These are phyloP conservation scores for Miscanthus lutarioriparius DNA, from an alignment of 176 grass and related monocot species.

Conservation along the genomic window DNA sequence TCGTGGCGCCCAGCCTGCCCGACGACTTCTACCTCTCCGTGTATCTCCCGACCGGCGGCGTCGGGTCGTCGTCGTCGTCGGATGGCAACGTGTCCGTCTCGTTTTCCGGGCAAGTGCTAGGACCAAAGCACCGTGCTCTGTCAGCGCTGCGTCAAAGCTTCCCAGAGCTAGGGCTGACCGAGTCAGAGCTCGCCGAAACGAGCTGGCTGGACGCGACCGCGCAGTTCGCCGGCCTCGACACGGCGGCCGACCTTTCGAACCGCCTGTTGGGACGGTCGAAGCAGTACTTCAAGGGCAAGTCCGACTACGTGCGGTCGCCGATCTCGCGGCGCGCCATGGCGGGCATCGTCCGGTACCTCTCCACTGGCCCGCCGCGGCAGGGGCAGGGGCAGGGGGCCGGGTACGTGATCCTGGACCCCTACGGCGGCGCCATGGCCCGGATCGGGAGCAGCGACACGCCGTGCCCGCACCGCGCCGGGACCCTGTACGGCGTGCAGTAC, in stretches of 20 bases:
- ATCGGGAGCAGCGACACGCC: slow-evolving; percentile 3
- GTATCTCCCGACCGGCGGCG: background rate
- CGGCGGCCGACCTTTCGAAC: slow-evolving; percentile 25
- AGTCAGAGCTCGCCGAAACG: slow-evolving; percentile 31
- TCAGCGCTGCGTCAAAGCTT: slow-evolving; percentile 26
- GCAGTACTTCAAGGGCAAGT: slow-evolving; percentile 58
- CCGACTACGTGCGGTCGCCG: slow-evolving; percentile 54
- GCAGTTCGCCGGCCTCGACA: slow-evolving; percentile 25
- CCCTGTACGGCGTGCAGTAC: slow-evolving; percentile 67
- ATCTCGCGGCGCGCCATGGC: slow-evolving; percentile 14
- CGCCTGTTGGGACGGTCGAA: background rate
- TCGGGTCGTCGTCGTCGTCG: background rate
- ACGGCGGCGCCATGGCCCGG: slow-evolving; percentile 61
- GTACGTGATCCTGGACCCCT: slow-evolving; percentile 55
- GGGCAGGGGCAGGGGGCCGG: background rate
- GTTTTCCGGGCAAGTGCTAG: slow-evolving; percentile 47
- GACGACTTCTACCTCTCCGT: slow-evolving; percentile 67
- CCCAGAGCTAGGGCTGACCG: slow-evolving; percentile 39
- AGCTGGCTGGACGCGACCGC: slow-evolving; percentile 67
- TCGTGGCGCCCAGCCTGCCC: slow-evolving; percentile 43
- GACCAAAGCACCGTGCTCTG: slow-evolving; percentile 1
- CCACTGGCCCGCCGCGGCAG: background rate
- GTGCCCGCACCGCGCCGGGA: slow-evolving; percentile 56
- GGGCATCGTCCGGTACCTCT: slow-evolving; percentile 26
- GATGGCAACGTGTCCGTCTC: slow-evolving; percentile 21